A percentile compares a stretch with the other conserved stretches of the same genome.
These are phyloP conservation scores for Acacia crassicarpa DNA, from an alignment of 306 rosid genomes.

Conservation along the genomic window DNA sequence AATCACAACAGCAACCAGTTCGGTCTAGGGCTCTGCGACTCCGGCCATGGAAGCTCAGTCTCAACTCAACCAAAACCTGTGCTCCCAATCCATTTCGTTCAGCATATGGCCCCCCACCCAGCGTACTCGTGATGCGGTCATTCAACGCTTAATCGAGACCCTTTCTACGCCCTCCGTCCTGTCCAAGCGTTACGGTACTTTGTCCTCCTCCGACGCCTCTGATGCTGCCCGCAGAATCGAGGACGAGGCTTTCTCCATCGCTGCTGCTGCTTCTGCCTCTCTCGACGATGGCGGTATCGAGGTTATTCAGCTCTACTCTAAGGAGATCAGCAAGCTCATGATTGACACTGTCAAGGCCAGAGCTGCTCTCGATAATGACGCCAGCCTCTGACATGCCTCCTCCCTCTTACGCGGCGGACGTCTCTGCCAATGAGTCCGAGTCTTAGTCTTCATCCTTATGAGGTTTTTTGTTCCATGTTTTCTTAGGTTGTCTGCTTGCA, in stretches of 20 bases:
- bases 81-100: conserved; percentile 35
- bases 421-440: conserved; percentile 34
- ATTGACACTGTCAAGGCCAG: conserved; percentile 72
- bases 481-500: conserved; percentile 12
- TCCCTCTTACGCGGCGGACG: conserved; percentile 30
- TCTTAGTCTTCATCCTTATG: conserved; percentile 41
- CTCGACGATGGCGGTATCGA: conserved; percentile 70
- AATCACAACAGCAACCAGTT: neutral
- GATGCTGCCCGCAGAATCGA: conserved; percentile 64
- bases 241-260: conserved; percentile 60
- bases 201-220: conserved; percentile 59
- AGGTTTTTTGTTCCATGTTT: neutral
- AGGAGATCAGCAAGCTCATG: conserved; percentile 93
- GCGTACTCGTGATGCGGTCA: conserved; percentile 89
- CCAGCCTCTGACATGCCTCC: conserved; percentile 19
- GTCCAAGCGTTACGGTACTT: conserved; percentile 84
- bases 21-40: conserved; percentile 25
- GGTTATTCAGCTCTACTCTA: conserved; percentile 87
- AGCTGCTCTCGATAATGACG: conserved; percentile 40
- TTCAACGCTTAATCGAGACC: conserved; percentile 71
- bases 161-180: conserved; percentile 75
- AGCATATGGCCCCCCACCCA: conserved; percentile 93
- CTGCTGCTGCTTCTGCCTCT: conserved; percentile 49
- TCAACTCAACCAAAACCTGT: neutral
- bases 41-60: conserved; percentile 1